Conservation (phyloP, 352 stramenopile species). For the Phytophthora podocarpi region DNA sequence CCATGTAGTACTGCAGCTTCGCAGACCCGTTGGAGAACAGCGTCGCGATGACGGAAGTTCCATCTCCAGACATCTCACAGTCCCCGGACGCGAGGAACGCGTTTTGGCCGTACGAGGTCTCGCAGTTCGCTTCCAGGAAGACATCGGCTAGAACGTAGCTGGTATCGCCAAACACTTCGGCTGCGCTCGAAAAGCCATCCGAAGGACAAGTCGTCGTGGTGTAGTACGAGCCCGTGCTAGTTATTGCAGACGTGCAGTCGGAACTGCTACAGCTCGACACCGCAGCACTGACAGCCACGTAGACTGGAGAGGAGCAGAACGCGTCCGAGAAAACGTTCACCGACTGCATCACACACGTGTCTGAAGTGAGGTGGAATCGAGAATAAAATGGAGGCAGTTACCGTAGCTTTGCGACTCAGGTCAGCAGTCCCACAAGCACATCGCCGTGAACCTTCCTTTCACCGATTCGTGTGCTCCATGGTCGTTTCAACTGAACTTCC, state of each 20-base stretch:
- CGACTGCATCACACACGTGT: constrained; percentile 30
- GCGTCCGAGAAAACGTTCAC: constrained; percentile 29
- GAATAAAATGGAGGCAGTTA: too few relatives aligned
- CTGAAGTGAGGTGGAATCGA: constrained; percentile 15
- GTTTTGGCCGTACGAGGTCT: too few relatives aligned
- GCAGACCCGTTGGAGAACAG: constrained; percentile 26
- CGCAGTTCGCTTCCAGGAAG: constrained; percentile 20
- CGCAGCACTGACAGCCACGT: constrained; percentile 24
- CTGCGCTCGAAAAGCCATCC: too few relatives aligned
- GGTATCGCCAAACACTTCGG: constrained; percentile 29
- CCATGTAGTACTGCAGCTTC: constrained; percentile 19
- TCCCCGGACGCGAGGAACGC: constrained; percentile 12
- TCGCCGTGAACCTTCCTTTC: too few relatives aligned
- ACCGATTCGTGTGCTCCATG: too few relatives aligned
- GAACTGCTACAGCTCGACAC: constrained; percentile 11
- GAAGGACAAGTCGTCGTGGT: constrained; percentile 19
- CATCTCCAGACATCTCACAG: constrained; percentile 5
- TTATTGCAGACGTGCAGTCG: constrained; percentile 4
- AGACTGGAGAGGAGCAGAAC: constrained; percentile 21
- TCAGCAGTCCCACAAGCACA: too few relatives aligned
- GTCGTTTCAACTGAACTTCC: too few relatives aligned
- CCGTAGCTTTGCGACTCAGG: too few relatives aligned
- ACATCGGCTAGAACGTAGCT: constrained; percentile 27
- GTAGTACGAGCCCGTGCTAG: constrained; percentile 18
- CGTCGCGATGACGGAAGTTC: constrained; percentile 27